Evolutionary conservation across 2,329 filamentous ascomycete genomes (phyloP).

Genomic region (Trichoderma breve): DNA sequence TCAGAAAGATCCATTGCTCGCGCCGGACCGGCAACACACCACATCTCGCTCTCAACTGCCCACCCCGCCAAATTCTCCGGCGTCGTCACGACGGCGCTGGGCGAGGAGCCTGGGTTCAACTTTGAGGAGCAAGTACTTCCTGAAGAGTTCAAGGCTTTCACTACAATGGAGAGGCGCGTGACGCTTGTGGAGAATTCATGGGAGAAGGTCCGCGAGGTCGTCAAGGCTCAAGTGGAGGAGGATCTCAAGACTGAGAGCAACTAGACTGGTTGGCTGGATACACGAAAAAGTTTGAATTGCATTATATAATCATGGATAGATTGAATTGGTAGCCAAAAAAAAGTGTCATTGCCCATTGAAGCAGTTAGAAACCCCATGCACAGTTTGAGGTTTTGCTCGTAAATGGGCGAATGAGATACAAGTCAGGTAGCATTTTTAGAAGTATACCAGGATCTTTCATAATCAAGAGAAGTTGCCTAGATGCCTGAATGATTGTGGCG

Average conservation of each 20-base stretch:
- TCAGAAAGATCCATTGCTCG: slow-evolving; percentile 66
- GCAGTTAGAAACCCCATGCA: neutral
- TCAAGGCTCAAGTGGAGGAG: slow-evolving; percentile 65
- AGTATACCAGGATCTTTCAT: neutral
- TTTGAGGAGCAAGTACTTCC: slow-evolving; percentile 74
- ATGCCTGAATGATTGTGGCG: neutral
- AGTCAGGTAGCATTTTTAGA: neutral
- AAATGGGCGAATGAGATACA: neutral
- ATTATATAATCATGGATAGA: neutral
- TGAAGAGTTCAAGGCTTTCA: slow-evolving; percentile 75
- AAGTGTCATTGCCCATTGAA: neutral
- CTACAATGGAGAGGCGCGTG: slow-evolving; percentile 72
- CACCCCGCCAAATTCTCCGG: slow-evolving; percentile 93
- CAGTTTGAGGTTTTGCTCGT: neutral
- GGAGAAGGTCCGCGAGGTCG: slow-evolving; percentile 71
- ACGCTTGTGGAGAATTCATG: slow-evolving; percentile 68
- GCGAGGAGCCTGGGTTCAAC: slow-evolving; percentile 66
- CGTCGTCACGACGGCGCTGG: slow-evolving; percentile 78
- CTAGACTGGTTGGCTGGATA: neutral
- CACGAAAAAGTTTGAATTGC: neutral
- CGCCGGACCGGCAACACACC: slow-evolving; percentile 50
- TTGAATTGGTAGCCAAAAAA: neutral
- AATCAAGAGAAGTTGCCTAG: neutral
- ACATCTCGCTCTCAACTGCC: slow-evolving; percentile 87
- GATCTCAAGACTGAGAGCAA: slow-evolving; percentile 13